Conservation (phyloP, 1,284 basidiomycete species). For the Ganoderma multipileum region DNA sequence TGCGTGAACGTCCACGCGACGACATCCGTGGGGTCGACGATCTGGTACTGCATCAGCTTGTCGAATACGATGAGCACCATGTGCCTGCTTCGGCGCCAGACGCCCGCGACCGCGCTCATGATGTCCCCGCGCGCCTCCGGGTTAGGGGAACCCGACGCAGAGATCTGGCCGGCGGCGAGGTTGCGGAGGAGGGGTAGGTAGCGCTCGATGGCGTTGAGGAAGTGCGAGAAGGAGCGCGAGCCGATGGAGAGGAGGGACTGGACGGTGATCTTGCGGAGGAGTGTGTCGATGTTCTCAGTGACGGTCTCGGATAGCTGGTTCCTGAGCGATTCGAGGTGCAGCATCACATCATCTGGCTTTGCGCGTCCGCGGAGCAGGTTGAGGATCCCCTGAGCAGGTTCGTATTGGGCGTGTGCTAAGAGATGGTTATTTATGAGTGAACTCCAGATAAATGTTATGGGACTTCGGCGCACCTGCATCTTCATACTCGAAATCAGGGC, state of each 20-base stretch:
- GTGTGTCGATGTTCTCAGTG: constrained; percentile 67
- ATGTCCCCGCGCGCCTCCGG: constrained; percentile 73
- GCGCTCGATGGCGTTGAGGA: constrained; percentile 96
- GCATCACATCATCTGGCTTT: constrained; percentile 82
- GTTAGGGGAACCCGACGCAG: constrained; percentile 49
- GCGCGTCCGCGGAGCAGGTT: constrained; percentile 80
- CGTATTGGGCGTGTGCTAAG: constrained; percentile 77
- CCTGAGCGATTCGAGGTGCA: constrained; percentile 77
- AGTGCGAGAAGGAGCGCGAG: constrained; percentile 95
- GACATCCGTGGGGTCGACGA: constrained; percentile 94
- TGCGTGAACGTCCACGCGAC: constrained; percentile 85
- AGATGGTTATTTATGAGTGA: background rate
- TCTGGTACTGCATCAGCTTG: constrained; percentile 98
- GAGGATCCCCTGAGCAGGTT: constrained; percentile 82
- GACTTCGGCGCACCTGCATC: constrained; percentile 48
- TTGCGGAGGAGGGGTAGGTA: constrained; percentile 90
- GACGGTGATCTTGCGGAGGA: constrained; percentile 82
- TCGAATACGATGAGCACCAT: constrained; percentile 94
- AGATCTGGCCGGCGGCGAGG: constrained; percentile 57
- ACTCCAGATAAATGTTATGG: background rate
- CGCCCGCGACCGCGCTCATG: constrained; percentile 72
- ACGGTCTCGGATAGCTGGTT: constrained; percentile 62
- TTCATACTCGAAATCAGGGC: constrained; percentile 87
- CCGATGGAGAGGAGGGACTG: constrained; percentile 93
- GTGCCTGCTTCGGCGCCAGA: constrained; percentile 85